Evolutionary conservation across 352 stramenopile species (phyloP).

Genomic region (Phytophthora constricta): DNA sequence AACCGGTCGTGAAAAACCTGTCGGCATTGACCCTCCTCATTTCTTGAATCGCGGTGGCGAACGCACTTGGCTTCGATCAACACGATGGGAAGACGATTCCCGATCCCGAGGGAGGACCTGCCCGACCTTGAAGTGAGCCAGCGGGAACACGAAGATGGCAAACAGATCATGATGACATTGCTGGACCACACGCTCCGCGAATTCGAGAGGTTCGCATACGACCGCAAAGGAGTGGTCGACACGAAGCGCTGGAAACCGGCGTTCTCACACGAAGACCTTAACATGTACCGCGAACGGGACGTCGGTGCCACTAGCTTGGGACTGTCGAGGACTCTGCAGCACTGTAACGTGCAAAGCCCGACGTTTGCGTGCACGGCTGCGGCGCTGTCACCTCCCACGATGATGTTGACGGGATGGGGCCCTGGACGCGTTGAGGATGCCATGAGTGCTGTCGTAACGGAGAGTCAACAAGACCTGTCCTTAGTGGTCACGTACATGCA

Average conservation of each 20-base stretch:
- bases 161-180: constrained; percentile 42
- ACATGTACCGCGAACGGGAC: constrained; percentile 51
- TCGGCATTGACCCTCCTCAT: constrained; percentile 18
- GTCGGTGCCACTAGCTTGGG: constrained; percentile 30
- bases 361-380: constrained; percentile 29
- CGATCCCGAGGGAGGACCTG: constrained; percentile 46
- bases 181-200: constrained; percentile 47
- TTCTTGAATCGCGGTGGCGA: constrained; percentile 16
- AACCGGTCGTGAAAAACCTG: constrained; percentile 3
- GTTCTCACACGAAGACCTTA: constrained; percentile 46
- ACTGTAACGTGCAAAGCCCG: constrained; percentile 31
- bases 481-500: constrained; percentile 63
- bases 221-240: constrained; percentile 39
- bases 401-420: constrained; percentile 45
- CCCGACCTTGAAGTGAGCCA: constrained; percentile 39
- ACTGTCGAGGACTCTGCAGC: constrained; percentile 24
- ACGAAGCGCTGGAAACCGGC: constrained; percentile 45
- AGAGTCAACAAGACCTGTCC: constrained; percentile 52
- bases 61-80: constrained; percentile 14
- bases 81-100: constrained; percentile 44
- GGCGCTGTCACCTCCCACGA: constrained; percentile 26
- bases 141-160: constrained; percentile 39
- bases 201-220: constrained; percentile 47
- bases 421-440: constrained; percentile 52
- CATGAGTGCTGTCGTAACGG: constrained; percentile 57